Conservation (phyloP, 176 grass and related monocot genomes). For the Oryza meridionalis region DNA sequence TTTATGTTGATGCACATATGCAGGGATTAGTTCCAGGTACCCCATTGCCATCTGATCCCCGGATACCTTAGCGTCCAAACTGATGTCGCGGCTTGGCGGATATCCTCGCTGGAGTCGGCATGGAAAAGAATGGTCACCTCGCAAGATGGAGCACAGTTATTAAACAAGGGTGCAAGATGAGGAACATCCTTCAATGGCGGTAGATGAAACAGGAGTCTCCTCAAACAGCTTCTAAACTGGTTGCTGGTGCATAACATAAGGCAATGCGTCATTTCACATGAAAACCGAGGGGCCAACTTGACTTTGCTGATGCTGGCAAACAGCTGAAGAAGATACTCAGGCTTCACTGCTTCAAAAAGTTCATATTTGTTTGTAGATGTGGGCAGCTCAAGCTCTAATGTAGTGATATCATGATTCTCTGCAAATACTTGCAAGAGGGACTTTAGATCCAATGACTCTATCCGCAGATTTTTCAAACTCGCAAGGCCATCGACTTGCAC, state of each 20-base stretch:
- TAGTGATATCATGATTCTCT: slow-evolving; percentile 32
- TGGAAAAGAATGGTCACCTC: slow-evolving; percentile 62
- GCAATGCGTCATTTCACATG: slow-evolving; percentile 43
- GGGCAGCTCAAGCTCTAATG: slow-evolving; percentile 56
- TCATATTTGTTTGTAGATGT: slow-evolving; percentile 13
- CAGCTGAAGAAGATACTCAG: slow-evolving; percentile 37
- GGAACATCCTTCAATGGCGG: neutral
- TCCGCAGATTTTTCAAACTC: slow-evolving; percentile 50
- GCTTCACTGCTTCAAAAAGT: slow-evolving; percentile 35
- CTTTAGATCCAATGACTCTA: slow-evolving; percentile 49
- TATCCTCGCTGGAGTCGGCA: slow-evolving; percentile 19
- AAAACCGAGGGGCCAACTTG: slow-evolving; percentile 55
- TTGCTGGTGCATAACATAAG: neutral
- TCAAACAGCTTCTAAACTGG: slow-evolving; percentile 44
- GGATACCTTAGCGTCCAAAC: slow-evolving; percentile 46
- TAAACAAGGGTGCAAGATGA: slow-evolving; percentile 41
- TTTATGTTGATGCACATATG: neutral
- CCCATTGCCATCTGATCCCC: slow-evolving; percentile 58
- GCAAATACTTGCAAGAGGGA: slow-evolving; percentile 38
- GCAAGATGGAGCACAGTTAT: slow-evolving; percentile 39
- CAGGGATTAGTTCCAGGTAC: slow-evolving; percentile 32
- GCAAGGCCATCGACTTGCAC: slow-evolving; percentile 43
- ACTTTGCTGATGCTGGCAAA: slow-evolving; percentile 58
- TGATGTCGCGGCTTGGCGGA: neutral
- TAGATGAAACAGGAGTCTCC: slow-evolving; percentile 67